Evolutionary conservation across 2,329 filamentous ascomycete genomes (phyloP), one percentile per base, ranked within the genome.

Genomic region (Exserohilum turcica): DNA sequence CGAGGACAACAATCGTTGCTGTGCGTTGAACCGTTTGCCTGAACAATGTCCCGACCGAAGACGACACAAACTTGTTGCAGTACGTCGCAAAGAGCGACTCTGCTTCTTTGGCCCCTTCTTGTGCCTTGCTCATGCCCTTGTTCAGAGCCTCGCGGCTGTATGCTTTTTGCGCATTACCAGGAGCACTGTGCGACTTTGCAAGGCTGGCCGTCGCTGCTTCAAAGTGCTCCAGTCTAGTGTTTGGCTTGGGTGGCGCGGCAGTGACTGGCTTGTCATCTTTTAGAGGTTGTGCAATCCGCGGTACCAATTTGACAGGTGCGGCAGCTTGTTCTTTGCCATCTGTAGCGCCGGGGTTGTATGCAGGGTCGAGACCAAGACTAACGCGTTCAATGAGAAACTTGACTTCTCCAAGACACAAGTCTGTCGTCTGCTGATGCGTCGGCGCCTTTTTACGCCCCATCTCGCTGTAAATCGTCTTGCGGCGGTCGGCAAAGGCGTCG

Each of bases 381-480:
- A 96, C 86, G 39, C 90, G 86, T 6, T 75, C 75, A 51, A 86
- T 84, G 43, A 97, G 83, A 9, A 79, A 80, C 60, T 85, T 84
- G 44, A 97, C 80, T 15, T 89, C 82, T 10, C 84, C 82, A 15
- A 93, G 80, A 65, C 90, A 92, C 6, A 87, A 77, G 15, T 79
- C 78, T 56, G 87, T 86, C 42, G 96, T 82, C 65, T 96, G 91
- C 7, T 86, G 85, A 90, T 91, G 96, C 61, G 90, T 87, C 0
- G 90, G 83, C 0, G 89, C 91, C 38, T 88, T 89, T 48, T 85
- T 85, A 55, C 92, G 88, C 63, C 96, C 91, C 56, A 96, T 90
- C 63, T 97, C 93, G 52, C 87, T 85, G 74, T 90, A 97, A 49
- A 97, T 91, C 16, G 86, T 84, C 72, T 88, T 90, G 46, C 93